Conservation (phyloP, 2,329 filamentous ascomycete genomes). For the Ramichloridium luteum region DNA sequence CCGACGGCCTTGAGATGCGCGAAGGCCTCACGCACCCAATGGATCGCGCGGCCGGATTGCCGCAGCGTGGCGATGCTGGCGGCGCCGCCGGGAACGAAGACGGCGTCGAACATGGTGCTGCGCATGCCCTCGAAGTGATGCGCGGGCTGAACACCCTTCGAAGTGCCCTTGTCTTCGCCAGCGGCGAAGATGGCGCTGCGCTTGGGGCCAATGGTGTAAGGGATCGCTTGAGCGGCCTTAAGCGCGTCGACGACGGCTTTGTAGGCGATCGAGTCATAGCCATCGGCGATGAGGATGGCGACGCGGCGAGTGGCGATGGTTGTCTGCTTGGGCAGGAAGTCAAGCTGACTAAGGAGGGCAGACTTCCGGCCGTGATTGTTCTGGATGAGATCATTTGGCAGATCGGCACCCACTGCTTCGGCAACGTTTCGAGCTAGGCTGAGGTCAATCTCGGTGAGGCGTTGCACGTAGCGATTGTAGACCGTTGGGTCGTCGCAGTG, state of each 20-base stretch:
- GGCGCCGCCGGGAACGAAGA: slow-evolving; percentile 63
- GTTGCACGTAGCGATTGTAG: slow-evolving; percentile 54
- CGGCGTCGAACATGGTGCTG: slow-evolving; percentile 67
- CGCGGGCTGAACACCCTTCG: slow-evolving; percentile 51
- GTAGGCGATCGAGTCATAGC: slow-evolving; percentile 57
- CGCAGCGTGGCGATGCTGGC: slow-evolving; percentile 50
- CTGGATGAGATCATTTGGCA: slow-evolving; percentile 40
- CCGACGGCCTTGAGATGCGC: slow-evolving; percentile 71
- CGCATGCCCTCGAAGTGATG: slow-evolving; percentile 72
- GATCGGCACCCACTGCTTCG: slow-evolving; percentile 53
- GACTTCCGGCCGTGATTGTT: slow-evolving; percentile 56
- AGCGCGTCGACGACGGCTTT: slow-evolving; percentile 52
- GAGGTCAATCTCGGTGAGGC: slow-evolving; percentile 61
- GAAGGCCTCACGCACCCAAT: slow-evolving; percentile 71
- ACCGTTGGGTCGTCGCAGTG: slow-evolving; percentile 71
- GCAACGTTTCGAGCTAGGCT: slow-evolving; percentile 57
- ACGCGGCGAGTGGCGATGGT: slow-evolving; percentile 61
- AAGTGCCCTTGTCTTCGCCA: slow-evolving; percentile 40
- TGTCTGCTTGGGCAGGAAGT: slow-evolving; percentile 49
- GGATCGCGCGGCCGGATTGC: slow-evolving; percentile 58
- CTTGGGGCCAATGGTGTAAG: slow-evolving; percentile 59
- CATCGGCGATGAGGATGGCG: slow-evolving; percentile 65
- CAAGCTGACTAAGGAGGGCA: slow-evolving; percentile 56
- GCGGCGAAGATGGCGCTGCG: slow-evolving; percentile 54
- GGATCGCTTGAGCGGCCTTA: slow-evolving; percentile 49